Evolutionary conservation across 1,284 basidiomycete genomes (phyloP), one percentile per base, ranked within the genome.

Genomic region (Boletus subluridellus): DNA sequence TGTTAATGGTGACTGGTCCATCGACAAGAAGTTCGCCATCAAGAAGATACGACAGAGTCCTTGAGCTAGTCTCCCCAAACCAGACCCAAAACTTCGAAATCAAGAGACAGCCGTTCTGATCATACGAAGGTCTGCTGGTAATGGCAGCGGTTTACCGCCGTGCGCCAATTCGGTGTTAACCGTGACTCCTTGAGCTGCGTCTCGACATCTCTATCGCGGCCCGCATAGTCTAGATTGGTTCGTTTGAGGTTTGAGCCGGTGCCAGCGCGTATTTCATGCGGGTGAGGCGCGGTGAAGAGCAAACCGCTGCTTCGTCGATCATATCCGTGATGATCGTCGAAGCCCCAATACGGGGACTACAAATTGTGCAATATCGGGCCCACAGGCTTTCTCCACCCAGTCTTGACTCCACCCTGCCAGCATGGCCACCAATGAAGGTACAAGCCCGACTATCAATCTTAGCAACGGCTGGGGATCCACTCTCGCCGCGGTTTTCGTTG

Each of bases 401-500:
- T 30, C 39, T 49, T 38, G 47, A 45, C 51, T 39, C n/a, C 26
- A 28, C 21, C 44, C 56, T 34, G 10, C 46, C 2, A 61, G 38
- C 41, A 69, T 66, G 66, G 17, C 46, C 44, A 54, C 55, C 47
- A 11, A 37, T 54, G 53, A 11, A 48, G 38, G 46, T 21, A 9
- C 52, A 48, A 38, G 42, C 21, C n/a, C 57, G 32, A 0, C 10
- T 15, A 42, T 65, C 42, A 11, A 68, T 54, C 57, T 69, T 15
- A 63, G 55, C 37, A 1, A 57, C 24, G 63, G 60, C 21, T 67
- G 63, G 69, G 65, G 69, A 15, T 61, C 67, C 30, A 68, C 55
- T 9, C 67, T 67, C 12, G 67, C 67, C 3, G 67, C 47, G 2
- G 63, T 59, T 35, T 70, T 66, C 24, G 59, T 68, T 30, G 60